Evolutionary conservation across 1,139 yeast genomes (phyloP), one percentile per base, ranked within the genome.

Genomic region (Debaryomyces robertsiae): DNA sequence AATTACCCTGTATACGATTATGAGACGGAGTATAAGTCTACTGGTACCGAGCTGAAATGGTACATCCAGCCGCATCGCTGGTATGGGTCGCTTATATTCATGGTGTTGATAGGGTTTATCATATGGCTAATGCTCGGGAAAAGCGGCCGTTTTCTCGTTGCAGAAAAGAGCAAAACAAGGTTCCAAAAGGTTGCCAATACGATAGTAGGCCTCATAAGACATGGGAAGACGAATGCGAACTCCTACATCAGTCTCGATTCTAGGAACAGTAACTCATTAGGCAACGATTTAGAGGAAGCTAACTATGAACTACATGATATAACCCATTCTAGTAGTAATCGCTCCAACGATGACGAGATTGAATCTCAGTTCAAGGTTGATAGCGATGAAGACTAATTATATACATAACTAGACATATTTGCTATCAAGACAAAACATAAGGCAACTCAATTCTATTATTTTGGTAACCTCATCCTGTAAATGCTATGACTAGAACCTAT

Each of bases 31-130:
- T 56, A 61, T 35, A 62, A 57, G 9, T 61, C 63, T 14, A 54
- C 53, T 3, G 44, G 42, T n/a, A 42, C 43, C 22, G 71, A 62
- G 40, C 72, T 65, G 71, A 57, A 58, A 35, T 69, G 73, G 73
- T 54, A 61, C 36, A 60, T 68, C 33, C 60, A 66, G 39, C 78
- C 82, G 1, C 84, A 81, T 50, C 64, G 85, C 33, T 59, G 81
- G 56, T 74, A 73, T 54, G 87, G 87, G 0, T 65, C 81, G 1
- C 45, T 77, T n/a, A 63, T 76, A 3, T 75, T 82, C 46, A 49
- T 72, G 30, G 42, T 65, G 1, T 61, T 80, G 34, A 47, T 78
- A 13, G 47, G 67, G 2, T 61, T 75, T 7, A 66, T 77, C 6
- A 63, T 62, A 0, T 74, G 77, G 62, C 58, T 82, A 30, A 58